phyloP scores from a whole-genome alignment of 305 asterid genomes.

The Stenogyne calaminthoides region DNA sequence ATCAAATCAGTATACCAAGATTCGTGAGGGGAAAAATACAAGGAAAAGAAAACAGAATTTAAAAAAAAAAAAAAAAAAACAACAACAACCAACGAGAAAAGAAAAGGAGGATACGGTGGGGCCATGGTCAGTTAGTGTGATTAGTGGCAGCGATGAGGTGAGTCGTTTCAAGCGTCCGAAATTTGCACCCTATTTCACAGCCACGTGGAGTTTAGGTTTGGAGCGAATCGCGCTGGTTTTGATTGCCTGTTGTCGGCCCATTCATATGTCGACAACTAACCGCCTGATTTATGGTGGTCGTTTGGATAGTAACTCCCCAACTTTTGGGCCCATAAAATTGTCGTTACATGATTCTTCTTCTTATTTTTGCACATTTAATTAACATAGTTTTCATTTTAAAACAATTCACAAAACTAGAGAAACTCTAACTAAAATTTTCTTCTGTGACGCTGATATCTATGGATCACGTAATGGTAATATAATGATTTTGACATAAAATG shows the following conservation, averaged over 20 bases:
- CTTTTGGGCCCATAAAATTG: constrained; percentile 5
- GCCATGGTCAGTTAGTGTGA: constrained; percentile 31
- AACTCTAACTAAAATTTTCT: too few relatives aligned
- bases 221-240: not conserved
- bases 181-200: not conserved
- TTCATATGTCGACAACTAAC: constrained; percentile 25
- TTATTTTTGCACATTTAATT: too few relatives aligned
- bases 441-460: too few relatives aligned
- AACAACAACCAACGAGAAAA: too few relatives aligned
- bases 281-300: constrained; percentile 13
- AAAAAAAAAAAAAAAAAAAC: not conserved
- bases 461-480: too few relatives aligned
- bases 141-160: constrained; percentile 45
- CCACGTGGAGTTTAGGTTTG: constrained; percentile 32
- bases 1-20: too few relatives aligned
- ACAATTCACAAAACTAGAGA: too few relatives aligned
- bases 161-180: not conserved
- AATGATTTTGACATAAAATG: too few relatives aligned
- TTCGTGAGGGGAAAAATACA: too few relatives aligned
- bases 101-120: not conserved
- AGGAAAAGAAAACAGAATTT: not conserved
- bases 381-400: too few relatives aligned
- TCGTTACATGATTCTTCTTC: not conserved
- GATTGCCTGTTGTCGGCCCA: constrained; percentile 16
- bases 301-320: constrained; percentile 17